Evolutionary conservation across 176 grass and related monocot species (phyloP).

Genomic region (Phyllostachys edulis): DNA sequence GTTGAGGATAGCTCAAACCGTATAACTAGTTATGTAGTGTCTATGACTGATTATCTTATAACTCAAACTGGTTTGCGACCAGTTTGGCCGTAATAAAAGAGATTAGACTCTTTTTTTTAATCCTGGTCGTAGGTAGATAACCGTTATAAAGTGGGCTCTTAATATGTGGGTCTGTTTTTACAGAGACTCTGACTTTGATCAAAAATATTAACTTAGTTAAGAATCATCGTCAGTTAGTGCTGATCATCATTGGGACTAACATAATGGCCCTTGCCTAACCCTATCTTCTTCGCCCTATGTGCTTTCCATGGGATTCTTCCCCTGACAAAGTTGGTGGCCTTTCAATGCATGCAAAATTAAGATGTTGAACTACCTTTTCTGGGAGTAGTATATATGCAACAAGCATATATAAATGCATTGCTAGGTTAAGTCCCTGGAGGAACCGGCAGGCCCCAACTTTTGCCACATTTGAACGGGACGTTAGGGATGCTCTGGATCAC

Average conservation of each 20-base stretch:
- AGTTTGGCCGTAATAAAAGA: too few relatives aligned
- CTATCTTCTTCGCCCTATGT: constrained; percentile 44
- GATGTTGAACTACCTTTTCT: neutral
- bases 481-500: constrained; percentile 36
- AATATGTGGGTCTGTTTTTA: too few relatives aligned
- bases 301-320: constrained; percentile 68
- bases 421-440: constrained; percentile 33
- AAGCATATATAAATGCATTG: constrained; percentile 8
- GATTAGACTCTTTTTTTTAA: too few relatives aligned
- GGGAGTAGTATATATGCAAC: neutral
- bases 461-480: constrained; percentile 39
- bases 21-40: too few relatives aligned
- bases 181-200: too few relatives aligned
- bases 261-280: constrained; percentile 38
- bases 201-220: too few relatives aligned
- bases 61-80: too few relatives aligned
- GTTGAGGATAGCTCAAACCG: too few relatives aligned
- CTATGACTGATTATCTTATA: too few relatives aligned
- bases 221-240: neutral
- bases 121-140: too few relatives aligned
- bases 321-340: constrained; percentile 23
- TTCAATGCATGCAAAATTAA: constrained; percentile 38
- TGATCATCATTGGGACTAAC: constrained; percentile 43
- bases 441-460: constrained; percentile 42
- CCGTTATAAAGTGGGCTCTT: too few relatives aligned